phyloP scores from a whole-genome alignment of 108 stramenopile species.

The Nitzschia sp. region DNA sequence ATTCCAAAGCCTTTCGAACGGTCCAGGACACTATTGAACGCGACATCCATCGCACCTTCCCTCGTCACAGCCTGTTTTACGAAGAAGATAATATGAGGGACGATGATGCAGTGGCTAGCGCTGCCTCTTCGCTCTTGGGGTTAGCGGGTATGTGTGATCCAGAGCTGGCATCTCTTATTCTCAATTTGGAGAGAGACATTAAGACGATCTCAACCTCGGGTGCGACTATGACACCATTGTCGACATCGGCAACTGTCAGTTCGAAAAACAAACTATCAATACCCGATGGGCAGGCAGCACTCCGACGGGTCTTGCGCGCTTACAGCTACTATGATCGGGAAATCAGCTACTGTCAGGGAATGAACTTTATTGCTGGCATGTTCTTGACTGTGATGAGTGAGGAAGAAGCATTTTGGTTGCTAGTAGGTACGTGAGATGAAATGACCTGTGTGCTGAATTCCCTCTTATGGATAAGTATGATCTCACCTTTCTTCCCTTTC shows the following conservation, averaged over 20 bases:
- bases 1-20: slow-evolving; percentile 34
- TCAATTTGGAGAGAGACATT: slow-evolving; percentile 32
- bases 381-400: slow-evolving; percentile 79
- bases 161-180: slow-evolving; percentile 32
- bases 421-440: slow-evolving; percentile 56
- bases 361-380: slow-evolving; percentile 94
- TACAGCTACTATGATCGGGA: slow-evolving; percentile 84
- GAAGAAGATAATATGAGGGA: slow-evolving; percentile 12
- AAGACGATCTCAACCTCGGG: background rate
- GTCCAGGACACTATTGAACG: slow-evolving; percentile 83
- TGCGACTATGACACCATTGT: background rate
- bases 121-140: background rate
- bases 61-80: slow-evolving; percentile 82
- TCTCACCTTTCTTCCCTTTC: slow-evolving; percentile 4
- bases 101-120: background rate
- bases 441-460: too few relatives aligned
- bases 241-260: background rate
- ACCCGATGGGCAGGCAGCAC: slow-evolving; percentile 67
- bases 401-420: slow-evolving; percentile 86
- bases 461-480: background rate
- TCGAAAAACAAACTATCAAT: background rate
- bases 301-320: slow-evolving; percentile 78
- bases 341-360: slow-evolving; percentile 96
- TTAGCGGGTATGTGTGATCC: slow-evolving; percentile 17
- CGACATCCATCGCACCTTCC: slow-evolving; percentile 91